Evolutionary conservation across 2,329 filamentous ascomycete genomes (phyloP).

Genomic region (Aspergillus alliaceus): DNA sequence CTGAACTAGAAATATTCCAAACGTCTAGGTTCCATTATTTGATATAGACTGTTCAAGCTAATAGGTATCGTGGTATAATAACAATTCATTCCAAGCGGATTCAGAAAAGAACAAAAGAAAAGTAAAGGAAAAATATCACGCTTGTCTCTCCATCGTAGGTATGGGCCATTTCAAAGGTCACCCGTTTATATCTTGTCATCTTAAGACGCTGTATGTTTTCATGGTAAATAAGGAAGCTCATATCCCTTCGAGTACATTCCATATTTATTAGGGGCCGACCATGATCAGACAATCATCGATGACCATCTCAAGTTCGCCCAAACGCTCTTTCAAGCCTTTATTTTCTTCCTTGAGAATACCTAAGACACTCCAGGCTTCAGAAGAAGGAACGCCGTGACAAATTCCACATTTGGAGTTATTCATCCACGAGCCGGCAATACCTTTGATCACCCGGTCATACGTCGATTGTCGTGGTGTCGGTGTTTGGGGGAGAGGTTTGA

Average conservation of each 20-base stretch:
- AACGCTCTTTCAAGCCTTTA: conserved; percentile 50
- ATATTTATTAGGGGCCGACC: conserved; percentile 40
- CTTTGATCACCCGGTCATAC: conserved; percentile 47
- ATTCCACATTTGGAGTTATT: conserved; percentile 37
- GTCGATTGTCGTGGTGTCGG: conserved; percentile 31
- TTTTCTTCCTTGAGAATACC: conserved; percentile 57
- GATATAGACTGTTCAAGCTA: neutral
- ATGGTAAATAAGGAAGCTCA: neutral
- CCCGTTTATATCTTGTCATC: neutral
- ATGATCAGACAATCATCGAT: conserved; percentile 59
- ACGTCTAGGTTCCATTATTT: neutral
- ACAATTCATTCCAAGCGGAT: neutral
- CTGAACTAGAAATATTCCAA: too few species aligned
- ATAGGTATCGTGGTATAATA: conserved; percentile 9
- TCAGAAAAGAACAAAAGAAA: neutral
- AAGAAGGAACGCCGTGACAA: conserved; percentile 41
- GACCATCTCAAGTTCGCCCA: conserved; percentile 54
- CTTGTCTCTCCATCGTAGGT: neutral
- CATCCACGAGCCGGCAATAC: conserved; percentile 32
- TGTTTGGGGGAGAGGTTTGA: conserved; percentile 19
- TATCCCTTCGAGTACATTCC: neutral
- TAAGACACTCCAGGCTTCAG: conserved; percentile 56
- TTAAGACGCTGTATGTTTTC: neutral
- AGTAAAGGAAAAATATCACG: neutral
- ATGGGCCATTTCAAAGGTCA: neutral